Conservation (phyloP, 371 early-diverging fungal genomes). For the Lichtheimia ornata region DNA sequence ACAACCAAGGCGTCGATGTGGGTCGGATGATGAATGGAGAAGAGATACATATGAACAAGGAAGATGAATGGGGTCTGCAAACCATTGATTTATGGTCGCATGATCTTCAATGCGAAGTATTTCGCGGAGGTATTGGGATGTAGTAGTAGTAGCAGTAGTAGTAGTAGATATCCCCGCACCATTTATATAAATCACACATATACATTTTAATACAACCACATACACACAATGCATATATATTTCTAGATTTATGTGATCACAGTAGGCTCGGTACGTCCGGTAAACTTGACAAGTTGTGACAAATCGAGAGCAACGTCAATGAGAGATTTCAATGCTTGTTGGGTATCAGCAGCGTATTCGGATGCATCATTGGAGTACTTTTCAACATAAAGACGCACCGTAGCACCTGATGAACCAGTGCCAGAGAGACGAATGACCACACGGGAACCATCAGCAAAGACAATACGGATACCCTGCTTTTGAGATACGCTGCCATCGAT, state of each 20-base stretch:
- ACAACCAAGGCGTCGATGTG: conserved; percentile 30
- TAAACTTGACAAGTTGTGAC: conserved; percentile 77
- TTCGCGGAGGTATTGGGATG: conserved; percentile 37
- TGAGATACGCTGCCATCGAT: conserved; percentile 86
- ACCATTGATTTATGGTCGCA: conserved; percentile 30
- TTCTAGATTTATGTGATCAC: conserved; percentile 79
- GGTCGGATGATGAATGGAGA: conserved; percentile 30
- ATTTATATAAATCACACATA: neutral
- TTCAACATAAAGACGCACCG: conserved; percentile 95
- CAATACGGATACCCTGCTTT: conserved; percentile 90
- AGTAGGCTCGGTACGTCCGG: conserved; percentile 90
- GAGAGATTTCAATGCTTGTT: conserved; percentile 85
- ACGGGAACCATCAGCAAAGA: conserved; percentile 90
- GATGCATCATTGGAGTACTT: conserved; percentile 74
- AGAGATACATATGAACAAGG: conserved; percentile 33
- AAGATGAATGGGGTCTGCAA: conserved; percentile 39
- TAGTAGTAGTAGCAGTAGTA: neutral
- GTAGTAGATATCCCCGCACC: neutral
- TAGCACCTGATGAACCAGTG: conserved; percentile 96
- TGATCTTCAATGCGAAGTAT: conserved; percentile 37
- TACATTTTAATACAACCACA: neutral
- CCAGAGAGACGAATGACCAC: conserved; percentile 92
- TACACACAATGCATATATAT: neutral
- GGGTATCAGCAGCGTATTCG: conserved; percentile 71
- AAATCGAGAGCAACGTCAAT: conserved; percentile 84